phyloP scores from a whole-genome alignment of 805 yeast species.

The Yamadazyma tumulicola region DNA sequence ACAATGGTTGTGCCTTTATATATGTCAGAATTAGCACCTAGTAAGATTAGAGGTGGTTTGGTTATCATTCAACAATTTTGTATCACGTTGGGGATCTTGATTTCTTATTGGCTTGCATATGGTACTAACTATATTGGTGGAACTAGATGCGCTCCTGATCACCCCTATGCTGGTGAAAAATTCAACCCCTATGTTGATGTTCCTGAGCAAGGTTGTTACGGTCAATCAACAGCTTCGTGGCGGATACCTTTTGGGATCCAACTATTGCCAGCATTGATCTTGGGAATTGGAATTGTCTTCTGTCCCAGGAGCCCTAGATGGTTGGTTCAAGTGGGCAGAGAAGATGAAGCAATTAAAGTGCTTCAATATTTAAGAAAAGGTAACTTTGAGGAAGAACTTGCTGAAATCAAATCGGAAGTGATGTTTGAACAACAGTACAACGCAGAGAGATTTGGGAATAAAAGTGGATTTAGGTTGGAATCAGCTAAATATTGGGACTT shows the following conservation, averaged over 20 bases:
- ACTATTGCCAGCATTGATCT: constrained; percentile 44
- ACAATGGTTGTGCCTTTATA: constrained; percentile 77
- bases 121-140: constrained; percentile 59
- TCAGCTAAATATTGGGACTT: constrained; percentile 12
- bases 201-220: constrained; percentile 19
- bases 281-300: constrained; percentile 37
- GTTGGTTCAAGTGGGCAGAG: constrained; percentile 30
- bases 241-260: constrained; percentile 3
- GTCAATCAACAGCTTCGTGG: constrained; percentile 14
- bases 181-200: constrained; percentile 23
- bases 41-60: constrained; percentile 60
- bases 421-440: constrained; percentile 11
- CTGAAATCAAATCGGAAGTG: constrained; percentile 11
- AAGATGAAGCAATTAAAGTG: constrained; percentile 24
- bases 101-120: constrained; percentile 75
- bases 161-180: constrained; percentile 10
- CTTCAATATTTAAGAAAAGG: constrained; percentile 15
- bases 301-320: constrained; percentile 52
- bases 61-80: constrained; percentile 70
- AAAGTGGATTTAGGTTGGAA: constrained; percentile 9
- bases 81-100: constrained; percentile 61
- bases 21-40: constrained; percentile 69
- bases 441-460: constrained; percentile 10
- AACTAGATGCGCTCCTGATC: constrained; percentile 24
- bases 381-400: constrained; percentile 3